Percentiles rank a stretch among this genome's conserved stretches.
phyloP scores from a whole-genome alignment of 176 grass and related monocot species.

The Hordeum marinum region DNA sequence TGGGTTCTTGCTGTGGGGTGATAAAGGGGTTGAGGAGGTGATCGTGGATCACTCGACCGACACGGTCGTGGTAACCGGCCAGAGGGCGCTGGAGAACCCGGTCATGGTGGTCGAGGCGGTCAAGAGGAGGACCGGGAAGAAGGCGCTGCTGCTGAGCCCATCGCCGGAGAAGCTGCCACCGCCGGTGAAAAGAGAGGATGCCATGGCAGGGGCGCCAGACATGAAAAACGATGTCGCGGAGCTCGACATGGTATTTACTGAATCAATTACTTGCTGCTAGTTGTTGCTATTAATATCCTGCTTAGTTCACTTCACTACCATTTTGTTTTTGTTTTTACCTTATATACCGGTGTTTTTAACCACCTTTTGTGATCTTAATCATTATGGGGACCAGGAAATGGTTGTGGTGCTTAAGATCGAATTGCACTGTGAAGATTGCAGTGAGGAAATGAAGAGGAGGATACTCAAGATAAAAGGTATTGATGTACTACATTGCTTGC shows the following conservation, averaged over 20 bases:
- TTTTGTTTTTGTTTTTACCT: not conserved
- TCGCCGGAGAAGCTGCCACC: not conserved
- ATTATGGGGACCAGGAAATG: constrained; percentile 25
- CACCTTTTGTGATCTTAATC: not conserved
- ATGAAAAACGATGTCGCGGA: not conserved
- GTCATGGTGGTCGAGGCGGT: constrained; percentile 27
- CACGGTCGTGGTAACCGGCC: constrained; percentile 51
- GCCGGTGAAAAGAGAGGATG: not conserved
- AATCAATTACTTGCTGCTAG: not conserved
- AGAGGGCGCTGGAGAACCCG: constrained; percentile 28
- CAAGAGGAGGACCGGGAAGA: constrained; percentile 46
- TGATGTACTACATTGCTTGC: not conserved
- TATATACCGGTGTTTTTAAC: not conserved
- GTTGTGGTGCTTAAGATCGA: constrained; percentile 46
- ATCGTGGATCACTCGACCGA: constrained; percentile 35
- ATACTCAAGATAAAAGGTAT: constrained; percentile 65
- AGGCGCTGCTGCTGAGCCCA: constrained; percentile 45
- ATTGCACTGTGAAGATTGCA: constrained; percentile 72
- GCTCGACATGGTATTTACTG: constrained; percentile 16
- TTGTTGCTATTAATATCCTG: not conserved
- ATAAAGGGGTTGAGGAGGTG: constrained; percentile 49
- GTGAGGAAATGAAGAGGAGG: constrained; percentile 55
- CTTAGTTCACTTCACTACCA: not conserved
- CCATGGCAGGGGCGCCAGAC: not conserved
- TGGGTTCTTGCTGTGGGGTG: not conserved